Percentiles rank a stretch among this genome's conserved stretches.
Conservation (phyloP, 345 rosid species). For the Trapa incisa region DNA sequence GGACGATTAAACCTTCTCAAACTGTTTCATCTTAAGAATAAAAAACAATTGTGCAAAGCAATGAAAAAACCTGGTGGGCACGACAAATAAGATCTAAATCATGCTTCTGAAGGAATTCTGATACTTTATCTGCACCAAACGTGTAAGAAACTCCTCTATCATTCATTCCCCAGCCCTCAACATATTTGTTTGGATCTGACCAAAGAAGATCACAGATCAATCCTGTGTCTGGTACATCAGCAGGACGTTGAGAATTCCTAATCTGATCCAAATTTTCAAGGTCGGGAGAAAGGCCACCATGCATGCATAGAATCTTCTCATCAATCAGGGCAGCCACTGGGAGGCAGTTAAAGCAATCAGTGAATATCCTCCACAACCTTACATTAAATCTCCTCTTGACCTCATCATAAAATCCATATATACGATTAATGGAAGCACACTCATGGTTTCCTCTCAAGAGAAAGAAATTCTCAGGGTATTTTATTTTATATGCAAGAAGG, state of each 20-base stretch:
- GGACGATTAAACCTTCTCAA: too few species aligned
- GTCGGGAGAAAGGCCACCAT: slow-evolving; percentile 84
- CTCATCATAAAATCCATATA: slow-evolving; percentile 43
- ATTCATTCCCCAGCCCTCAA: slow-evolving; percentile 74
- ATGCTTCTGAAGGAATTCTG: slow-evolving; percentile 62
- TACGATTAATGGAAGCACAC: slow-evolving; percentile 43
- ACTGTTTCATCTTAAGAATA: too few species aligned
- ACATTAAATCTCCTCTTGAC: slow-evolving; percentile 76
- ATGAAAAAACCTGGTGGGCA: slow-evolving; percentile 66
- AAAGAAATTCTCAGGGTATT: slow-evolving; percentile 35
- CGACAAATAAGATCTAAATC: slow-evolving; percentile 81
- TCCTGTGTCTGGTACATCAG: slow-evolving; percentile 72
- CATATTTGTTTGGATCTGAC: slow-evolving; percentile 73
- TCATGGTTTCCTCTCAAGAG: slow-evolving; percentile 41
- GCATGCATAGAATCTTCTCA: slow-evolving; percentile 88
- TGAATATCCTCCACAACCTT: slow-evolving; percentile 48
- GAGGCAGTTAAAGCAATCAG: slow-evolving; percentile 32
- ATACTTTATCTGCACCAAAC: slow-evolving; percentile 50
- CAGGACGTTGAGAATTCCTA: slow-evolving; percentile 51
- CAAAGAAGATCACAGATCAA: slow-evolving; percentile 82
- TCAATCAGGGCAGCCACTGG: slow-evolving; percentile 44
- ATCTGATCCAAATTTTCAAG: slow-evolving; percentile 51
- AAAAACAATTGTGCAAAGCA: background rate
- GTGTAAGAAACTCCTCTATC: slow-evolving; percentile 81
- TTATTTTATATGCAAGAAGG: slow-evolving; percentile 33